Evolutionary conservation across 441 rosid species (phyloP), one percentile per base, ranked within the genome.

Genomic region (Erodium trifolium): DNA sequence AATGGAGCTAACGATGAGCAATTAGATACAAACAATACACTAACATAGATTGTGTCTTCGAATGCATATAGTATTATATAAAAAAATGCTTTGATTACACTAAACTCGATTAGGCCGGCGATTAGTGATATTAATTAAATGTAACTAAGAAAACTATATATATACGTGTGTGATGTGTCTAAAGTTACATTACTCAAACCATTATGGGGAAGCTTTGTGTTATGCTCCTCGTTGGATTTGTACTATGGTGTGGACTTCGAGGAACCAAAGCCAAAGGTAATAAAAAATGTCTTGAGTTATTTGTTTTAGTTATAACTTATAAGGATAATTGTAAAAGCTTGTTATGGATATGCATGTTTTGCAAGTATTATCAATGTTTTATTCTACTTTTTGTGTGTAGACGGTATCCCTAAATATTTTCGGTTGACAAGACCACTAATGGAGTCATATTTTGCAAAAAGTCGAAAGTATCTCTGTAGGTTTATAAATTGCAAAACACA

Each of bases 21-120:
- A 60, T 23, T 60, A 60, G 65, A 60, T 60, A 60, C 1, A 60
- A 23, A 60, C 65, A 60, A 60, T 27, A 60, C 35, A 60, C 13
- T 8, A 60, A 60, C 65, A 19, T 60, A 60, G 35, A 9, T 60
- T 60, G 19, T 8, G 2, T 3, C 31, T 60, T n/a, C 65, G 11
- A 60, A 23, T 60, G 65, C 1, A 7, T 41, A 41, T 41, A 41
- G 7, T 41, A 41, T 41, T 41, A 9, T 2, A 41, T 12, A 41
- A 41, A 41, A 41, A 41, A 41, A 41, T 41, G 45, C 45, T 41
- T 7, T 41, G 7, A 41, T 6, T 41, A 41, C 55, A 49, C 55
- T 60, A 60, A 60, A 19, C 65, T 23, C 14, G n/a, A 19, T 60
- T 60, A 19, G 65, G 65, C 65, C 65, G 65, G 65, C 35, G 65